These are phyloP conservation scores for Gossypium schwendimanii DNA, from an alignment of 441 rosid species.

Conservation along the genomic window DNA sequence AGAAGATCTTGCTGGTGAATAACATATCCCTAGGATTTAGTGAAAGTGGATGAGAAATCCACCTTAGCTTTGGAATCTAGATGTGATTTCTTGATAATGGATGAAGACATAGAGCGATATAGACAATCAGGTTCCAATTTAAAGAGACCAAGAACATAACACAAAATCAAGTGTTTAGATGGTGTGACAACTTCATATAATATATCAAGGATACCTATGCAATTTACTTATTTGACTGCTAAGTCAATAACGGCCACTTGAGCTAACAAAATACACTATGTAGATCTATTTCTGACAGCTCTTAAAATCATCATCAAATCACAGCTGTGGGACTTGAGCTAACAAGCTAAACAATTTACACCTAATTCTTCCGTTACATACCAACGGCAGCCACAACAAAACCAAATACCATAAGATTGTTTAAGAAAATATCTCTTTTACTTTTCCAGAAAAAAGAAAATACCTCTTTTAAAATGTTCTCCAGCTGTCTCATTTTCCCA, in stretches of 20 bases:
- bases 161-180: not conserved
- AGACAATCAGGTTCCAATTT: not conserved
- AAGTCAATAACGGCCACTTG: not conserved
- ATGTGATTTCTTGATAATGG: not conserved
- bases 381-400: not conserved
- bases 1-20: not conserved
- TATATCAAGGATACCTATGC: not conserved
- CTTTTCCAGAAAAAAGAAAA: not conserved
- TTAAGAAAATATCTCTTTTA: slow-evolving; percentile 50
- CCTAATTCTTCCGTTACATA: not conserved
- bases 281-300: not conserved
- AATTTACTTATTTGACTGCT: not conserved
- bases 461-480: slow-evolving; percentile 79
- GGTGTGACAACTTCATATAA: not conserved
- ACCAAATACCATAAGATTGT: not conserved
- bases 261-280: not conserved
- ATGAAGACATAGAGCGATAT: not conserved
- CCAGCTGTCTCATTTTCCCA: slow-evolving; percentile 77
- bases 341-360: not conserved
- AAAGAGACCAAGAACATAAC: not conserved
- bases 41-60: not conserved
- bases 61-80: not conserved
- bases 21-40: not conserved
- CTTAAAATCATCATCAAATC: not conserved
- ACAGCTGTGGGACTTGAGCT: not conserved